Conservation (phyloP, 805 yeast genomes). For the Suhomyces sp. region DNA sequence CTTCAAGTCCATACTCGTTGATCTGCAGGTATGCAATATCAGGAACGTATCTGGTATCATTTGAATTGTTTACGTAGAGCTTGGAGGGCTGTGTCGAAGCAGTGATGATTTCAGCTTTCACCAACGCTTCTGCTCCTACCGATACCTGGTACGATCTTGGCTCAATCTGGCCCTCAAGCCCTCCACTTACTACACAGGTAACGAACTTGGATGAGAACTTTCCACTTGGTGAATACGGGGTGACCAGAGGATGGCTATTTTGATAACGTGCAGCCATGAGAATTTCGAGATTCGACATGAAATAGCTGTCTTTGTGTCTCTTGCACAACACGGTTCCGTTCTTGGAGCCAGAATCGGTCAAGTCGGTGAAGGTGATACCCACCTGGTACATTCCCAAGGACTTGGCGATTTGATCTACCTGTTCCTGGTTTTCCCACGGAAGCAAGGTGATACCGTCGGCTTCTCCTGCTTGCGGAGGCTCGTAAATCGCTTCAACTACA, state of each 20-base stretch:
- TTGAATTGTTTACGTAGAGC: slow-evolving; percentile 76
- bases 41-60: slow-evolving; percentile 80
- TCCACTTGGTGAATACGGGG: slow-evolving; percentile 63
- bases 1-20: slow-evolving; percentile 85
- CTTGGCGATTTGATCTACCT: slow-evolving; percentile 53
- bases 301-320: slow-evolving; percentile 88
- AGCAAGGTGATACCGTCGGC: slow-evolving; percentile 74
- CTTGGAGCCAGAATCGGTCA: slow-evolving; percentile 80
- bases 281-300: slow-evolving; percentile 83
- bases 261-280: slow-evolving; percentile 82
- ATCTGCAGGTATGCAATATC: slow-evolving; percentile 81
- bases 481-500: slow-evolving; percentile 89
- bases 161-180: slow-evolving; percentile 81
- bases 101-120: slow-evolving; percentile 76
- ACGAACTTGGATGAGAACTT: slow-evolving; percentile 83
- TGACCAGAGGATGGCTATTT: slow-evolving; percentile 54
- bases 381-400: slow-evolving; percentile 64
- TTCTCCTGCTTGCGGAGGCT: slow-evolving; percentile 85
- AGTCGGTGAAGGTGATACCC: slow-evolving; percentile 87
- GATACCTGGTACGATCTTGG: slow-evolving; percentile 89
- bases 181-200: slow-evolving; percentile 93
- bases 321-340: slow-evolving; percentile 90
- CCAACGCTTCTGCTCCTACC: slow-evolving; percentile 81
- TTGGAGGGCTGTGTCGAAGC: slow-evolving; percentile 90
- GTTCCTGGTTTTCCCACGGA: slow-evolving; percentile 52